Evolutionary conservation across 2,329 filamentous ascomycete genomes (phyloP).

Genomic region (Calonectria montana): DNA sequence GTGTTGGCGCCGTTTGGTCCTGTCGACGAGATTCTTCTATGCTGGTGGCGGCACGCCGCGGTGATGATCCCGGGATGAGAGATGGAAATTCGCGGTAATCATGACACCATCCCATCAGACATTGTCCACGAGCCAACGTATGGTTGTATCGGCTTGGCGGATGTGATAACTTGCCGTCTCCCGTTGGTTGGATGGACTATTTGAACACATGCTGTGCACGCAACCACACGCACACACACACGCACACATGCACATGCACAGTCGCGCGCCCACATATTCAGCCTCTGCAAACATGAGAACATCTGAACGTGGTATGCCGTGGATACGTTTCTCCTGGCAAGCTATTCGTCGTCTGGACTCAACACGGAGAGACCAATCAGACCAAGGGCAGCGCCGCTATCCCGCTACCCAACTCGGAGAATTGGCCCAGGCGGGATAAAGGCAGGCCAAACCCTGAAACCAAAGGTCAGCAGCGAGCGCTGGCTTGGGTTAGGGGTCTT

Average conservation of each 20-base stretch:
- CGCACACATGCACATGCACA: background rate
- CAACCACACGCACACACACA: background rate
- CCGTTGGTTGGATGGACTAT: background rate
- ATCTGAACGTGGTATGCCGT: conserved; percentile 7
- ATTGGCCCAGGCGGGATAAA: background rate
- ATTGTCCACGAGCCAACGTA: conserved; percentile 4
- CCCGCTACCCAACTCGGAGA: background rate
- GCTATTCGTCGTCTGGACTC: background rate
- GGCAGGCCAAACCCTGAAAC: conserved; percentile 5
- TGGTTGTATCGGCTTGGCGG: conserved; percentile 16
- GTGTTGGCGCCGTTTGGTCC: conserved; percentile 1
- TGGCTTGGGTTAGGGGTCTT: conserved; percentile 14
- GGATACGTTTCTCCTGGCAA: background rate
- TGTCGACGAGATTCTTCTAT: background rate
- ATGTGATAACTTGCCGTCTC: conserved; percentile 2
- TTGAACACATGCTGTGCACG: conserved; percentile 9
- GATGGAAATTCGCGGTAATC: background rate
- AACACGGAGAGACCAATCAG: background rate
- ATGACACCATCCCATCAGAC: background rate
- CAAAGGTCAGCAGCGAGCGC: background rate
- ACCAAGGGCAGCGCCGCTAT: background rate
- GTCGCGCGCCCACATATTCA: background rate
- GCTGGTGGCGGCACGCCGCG: conserved; percentile 1
- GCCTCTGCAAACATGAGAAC: conserved; percentile 9
- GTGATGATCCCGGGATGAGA: background rate